These are phyloP conservation scores for Hemisphaericaspora lyxosophila DNA, from an alignment of 1,139 yeast genomes.

Conservation along the genomic window DNA sequence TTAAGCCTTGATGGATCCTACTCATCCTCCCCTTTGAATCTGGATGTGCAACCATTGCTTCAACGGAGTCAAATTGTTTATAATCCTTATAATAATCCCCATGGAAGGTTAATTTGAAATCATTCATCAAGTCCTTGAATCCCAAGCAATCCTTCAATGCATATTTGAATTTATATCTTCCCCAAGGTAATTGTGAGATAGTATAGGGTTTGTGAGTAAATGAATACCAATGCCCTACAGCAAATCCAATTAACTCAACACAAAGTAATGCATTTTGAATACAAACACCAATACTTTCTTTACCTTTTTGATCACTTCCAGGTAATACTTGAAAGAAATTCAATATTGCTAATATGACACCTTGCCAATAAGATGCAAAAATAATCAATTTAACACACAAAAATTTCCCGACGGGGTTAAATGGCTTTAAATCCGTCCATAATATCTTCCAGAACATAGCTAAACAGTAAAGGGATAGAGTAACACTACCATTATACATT, in stretches of 20 bases:
- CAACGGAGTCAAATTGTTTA: conserved; percentile 79
- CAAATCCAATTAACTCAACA: conserved; percentile 81
- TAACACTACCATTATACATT: conserved; percentile 75
- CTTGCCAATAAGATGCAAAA: conserved; percentile 98
- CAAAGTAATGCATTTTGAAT: conserved; percentile 82
- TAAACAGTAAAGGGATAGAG: conserved; percentile 76
- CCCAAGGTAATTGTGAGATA: conserved; percentile 60
- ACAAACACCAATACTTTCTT: conserved; percentile 48
- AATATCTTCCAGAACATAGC: conserved; percentile 93
- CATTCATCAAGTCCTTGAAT: conserved; percentile 69
- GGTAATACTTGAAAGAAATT: conserved; percentile 55
- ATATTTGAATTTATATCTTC: conserved; percentile 55
- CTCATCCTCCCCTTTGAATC: conserved; percentile 64
- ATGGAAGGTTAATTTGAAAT: conserved; percentile 68
- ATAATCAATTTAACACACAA: conserved; percentile 89
- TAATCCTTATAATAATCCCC: conserved; percentile 78
- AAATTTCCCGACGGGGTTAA: conserved; percentile 89
- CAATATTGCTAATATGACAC: conserved; percentile 64
- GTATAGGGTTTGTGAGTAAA: conserved; percentile 78
- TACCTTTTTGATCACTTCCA: conserved; percentile 24
- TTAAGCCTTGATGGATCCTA: conserved; percentile 76
- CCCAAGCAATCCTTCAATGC: conserved; percentile 82
- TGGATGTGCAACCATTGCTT: conserved; percentile 68
- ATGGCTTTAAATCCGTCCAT: conserved; percentile 71
- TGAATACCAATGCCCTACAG: conserved; percentile 84